These are phyloP conservation scores for Hippophae gyantsensis DNA, from an alignment of 306 rosid species.

Conservation along the genomic window DNA sequence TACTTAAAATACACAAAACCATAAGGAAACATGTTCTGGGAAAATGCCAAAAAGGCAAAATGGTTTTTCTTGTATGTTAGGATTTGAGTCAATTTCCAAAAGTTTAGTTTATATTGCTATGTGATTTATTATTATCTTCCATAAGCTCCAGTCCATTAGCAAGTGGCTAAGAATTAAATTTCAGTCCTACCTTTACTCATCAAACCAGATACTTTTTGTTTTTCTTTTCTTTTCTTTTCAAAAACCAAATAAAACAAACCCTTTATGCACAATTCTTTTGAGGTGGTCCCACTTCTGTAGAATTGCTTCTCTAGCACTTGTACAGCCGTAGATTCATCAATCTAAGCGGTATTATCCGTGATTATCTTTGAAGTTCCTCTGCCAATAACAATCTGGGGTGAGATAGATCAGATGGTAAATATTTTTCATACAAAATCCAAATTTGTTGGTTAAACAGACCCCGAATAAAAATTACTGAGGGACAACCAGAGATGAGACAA, in stretches of 20 bases:
- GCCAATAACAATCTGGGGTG: neutral
- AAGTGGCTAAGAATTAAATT: slow-evolving; percentile 28
- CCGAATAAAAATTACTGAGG: neutral
- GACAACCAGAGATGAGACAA: too few relatives aligned
- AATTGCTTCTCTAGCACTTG: slow-evolving; percentile 2
- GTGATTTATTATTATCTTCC: slow-evolving; percentile 6
- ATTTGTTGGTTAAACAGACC: neutral
- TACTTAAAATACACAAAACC: neutral
- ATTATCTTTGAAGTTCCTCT: slow-evolving; percentile 18
- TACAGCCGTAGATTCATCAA: slow-evolving; percentile 9
- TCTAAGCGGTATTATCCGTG: slow-evolving; percentile 12
- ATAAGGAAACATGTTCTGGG: neutral
- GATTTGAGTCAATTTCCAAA: slow-evolving; percentile 13
- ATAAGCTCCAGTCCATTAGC: slow-evolving; percentile 23
- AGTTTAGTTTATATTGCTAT: slow-evolving; percentile 15
- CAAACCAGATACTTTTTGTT: neutral
- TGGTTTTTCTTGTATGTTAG: slow-evolving; percentile 6
- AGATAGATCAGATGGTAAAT: slow-evolving; percentile 14
- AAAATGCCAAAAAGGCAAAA: slow-evolving; percentile 45
- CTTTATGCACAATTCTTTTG: slow-evolving; percentile 1
- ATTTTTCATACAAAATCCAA: slow-evolving; percentile 4
- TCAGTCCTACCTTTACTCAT: slow-evolving; percentile 17
- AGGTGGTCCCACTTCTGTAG: slow-evolving; percentile 23
- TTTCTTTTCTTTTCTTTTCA: too few relatives aligned
- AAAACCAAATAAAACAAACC: slow-evolving; percentile 8